phyloP scores from a whole-genome alignment of 139 green algal genomes.

The Chlorella vulgaris region DNA sequence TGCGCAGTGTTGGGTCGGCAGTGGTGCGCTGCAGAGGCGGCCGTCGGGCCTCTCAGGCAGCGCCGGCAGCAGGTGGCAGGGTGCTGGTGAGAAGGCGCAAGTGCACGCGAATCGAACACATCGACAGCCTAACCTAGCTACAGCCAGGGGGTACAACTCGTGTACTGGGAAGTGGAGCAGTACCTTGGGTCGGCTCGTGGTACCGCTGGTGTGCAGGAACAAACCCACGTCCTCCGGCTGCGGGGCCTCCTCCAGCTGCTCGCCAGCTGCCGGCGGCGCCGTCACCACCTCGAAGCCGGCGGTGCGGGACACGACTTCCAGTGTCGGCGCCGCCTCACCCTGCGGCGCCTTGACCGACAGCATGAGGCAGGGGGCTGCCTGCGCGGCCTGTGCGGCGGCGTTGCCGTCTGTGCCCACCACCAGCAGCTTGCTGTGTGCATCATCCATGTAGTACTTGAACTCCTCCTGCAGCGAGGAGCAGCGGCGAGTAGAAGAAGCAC shows the following conservation, averaged over 20 bases:
- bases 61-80: too few species aligned
- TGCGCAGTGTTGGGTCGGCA: background rate
- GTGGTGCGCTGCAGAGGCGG: background rate
- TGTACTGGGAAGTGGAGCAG: too few species aligned
- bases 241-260: slow-evolving; percentile 31
- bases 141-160: too few species aligned
- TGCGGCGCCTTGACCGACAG: background rate
- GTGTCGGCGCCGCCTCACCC: background rate
- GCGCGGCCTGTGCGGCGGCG: slow-evolving; percentile 8
- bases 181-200: slow-evolving; percentile 79
- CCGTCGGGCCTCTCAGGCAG: too few species aligned
- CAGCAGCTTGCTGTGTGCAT: slow-evolving; percentile 67
- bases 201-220: slow-evolving; percentile 90
- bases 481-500: background rate
- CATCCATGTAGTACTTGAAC: slow-evolving; percentile 77
- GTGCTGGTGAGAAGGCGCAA: too few species aligned
- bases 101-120: too few species aligned
- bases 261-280: background rate
- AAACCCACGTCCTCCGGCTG: slow-evolving; percentile 65
- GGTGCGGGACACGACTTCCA: background rate
- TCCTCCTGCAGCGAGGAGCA: slow-evolving; percentile 60
- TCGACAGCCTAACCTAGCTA: too few species aligned
- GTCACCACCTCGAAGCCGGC: background rate
- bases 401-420: slow-evolving; percentile 52
- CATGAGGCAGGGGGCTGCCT: background rate